A percentile compares a stretch with the other conserved stretches of the same genome.
phyloP scores from a whole-genome alignment of 2,329 filamentous ascomycete genomes.

The Paracamarosporium sp. region DNA sequence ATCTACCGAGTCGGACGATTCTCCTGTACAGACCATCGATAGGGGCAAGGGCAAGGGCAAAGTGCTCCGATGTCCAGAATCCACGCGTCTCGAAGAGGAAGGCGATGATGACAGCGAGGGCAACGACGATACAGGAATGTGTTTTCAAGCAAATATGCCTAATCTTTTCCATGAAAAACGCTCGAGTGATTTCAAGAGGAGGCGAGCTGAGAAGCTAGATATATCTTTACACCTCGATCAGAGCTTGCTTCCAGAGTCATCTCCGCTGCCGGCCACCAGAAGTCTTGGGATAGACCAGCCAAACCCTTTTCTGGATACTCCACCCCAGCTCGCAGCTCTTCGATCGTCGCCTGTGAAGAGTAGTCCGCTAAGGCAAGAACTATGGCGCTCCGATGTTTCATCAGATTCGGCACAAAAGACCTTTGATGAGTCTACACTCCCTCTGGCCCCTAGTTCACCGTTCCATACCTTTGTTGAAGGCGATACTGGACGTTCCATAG shows the following conservation, averaged over 20 bases:
- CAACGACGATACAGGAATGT: slow-evolving; percentile 46
- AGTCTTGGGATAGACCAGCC: slow-evolving; percentile 19
- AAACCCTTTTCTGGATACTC: slow-evolving; percentile 41
- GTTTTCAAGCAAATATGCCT: slow-evolving; percentile 43
- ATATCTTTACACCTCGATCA: slow-evolving; percentile 39
- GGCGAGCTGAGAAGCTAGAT: slow-evolving; percentile 35
- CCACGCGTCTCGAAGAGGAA: slow-evolving; percentile 19
- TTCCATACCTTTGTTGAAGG: slow-evolving; percentile 39
- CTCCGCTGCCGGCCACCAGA: slow-evolving; percentile 28
- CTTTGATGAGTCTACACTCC: slow-evolving; percentile 38
- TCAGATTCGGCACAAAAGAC: slow-evolving; percentile 24
- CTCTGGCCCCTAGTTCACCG: slow-evolving; percentile 39
- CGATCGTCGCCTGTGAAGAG: slow-evolving; percentile 39
- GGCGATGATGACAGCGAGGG: slow-evolving; percentile 31
- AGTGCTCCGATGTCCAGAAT: slow-evolving; percentile 13
- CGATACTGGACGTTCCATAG: slow-evolving; percentile 29
- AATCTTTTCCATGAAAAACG: slow-evolving; percentile 31
- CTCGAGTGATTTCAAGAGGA: slow-evolving; percentile 25
- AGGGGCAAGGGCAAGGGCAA: slow-evolving; percentile 31
- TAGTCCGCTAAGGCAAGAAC: slow-evolving; percentile 42
- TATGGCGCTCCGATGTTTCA: slow-evolving; percentile 34
- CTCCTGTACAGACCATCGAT: neutral
- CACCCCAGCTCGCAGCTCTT: slow-evolving; percentile 34
- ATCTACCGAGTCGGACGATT: slow-evolving; percentile 7
- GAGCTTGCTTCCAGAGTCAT: slow-evolving; percentile 40